Evolutionary conservation across 2,329 filamentous ascomycete species (phyloP).

Genomic region (Diaporthe sp.): DNA sequence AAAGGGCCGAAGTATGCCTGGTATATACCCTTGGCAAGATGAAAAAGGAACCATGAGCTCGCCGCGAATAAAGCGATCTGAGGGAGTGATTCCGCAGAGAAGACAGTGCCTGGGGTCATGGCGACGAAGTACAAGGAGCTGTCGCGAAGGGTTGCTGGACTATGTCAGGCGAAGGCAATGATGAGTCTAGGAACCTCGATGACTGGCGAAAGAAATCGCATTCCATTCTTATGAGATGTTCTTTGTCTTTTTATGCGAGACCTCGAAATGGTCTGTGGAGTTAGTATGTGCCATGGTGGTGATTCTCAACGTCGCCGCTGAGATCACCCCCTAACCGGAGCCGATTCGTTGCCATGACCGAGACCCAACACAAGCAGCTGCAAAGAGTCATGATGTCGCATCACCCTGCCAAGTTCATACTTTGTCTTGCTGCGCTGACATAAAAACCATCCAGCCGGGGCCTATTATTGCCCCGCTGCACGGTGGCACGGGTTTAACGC

Average conservation of each 20-base stretch:
- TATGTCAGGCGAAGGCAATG: background rate
- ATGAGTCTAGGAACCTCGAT: background rate
- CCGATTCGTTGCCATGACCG: background rate
- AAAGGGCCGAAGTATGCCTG: background rate
- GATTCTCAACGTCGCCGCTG: background rate
- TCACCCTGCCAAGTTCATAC: background rate
- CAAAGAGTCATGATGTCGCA: background rate
- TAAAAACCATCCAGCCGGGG: background rate
- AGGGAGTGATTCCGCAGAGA: background rate
- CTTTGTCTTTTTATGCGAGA: background rate
- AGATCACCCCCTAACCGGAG: background rate
- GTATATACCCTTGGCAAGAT: background rate
- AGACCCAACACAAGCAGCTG: background rate
- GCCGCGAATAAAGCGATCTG: background rate
- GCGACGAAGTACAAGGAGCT: background rate
- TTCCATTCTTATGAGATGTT: background rate
- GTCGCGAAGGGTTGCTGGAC: background rate
- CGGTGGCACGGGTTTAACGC: background rate
- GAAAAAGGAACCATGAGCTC: background rate
- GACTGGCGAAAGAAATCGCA: background rate
- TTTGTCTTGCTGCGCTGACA: background rate
- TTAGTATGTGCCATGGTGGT: too few species aligned
- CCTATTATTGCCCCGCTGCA: background rate
- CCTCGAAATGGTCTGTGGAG: background rate
- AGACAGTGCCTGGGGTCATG: background rate